These are phyloP conservation scores for Aphanomyces euteiches DNA, from an alignment of 352 stramenopile genomes.

Conservation along the genomic window DNA sequence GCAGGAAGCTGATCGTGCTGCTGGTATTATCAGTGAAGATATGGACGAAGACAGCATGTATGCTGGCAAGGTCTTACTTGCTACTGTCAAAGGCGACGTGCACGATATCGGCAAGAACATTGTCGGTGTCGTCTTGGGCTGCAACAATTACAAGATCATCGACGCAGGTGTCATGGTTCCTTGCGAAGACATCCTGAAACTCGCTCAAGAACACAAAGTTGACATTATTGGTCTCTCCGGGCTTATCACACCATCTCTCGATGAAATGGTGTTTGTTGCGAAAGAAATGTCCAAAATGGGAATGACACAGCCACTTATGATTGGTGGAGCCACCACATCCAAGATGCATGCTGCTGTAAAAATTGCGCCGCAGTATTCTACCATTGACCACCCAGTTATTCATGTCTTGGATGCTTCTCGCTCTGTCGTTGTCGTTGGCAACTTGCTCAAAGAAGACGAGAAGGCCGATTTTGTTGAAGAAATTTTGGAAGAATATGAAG, in stretches of 20 bases:
- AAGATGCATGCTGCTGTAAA: conserved; percentile 99
- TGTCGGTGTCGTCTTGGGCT: conserved; percentile 96
- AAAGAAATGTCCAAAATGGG: conserved; percentile 93
- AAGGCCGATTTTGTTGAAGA: conserved; percentile 94
- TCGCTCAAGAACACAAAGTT: conserved; percentile 78
- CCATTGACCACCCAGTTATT: conserved; percentile 93
- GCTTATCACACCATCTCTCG: conserved; percentile 96
- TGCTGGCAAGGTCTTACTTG: conserved; percentile 93
- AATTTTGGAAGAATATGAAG: conserved; percentile 91
- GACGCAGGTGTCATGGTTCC: conserved; percentile 97
- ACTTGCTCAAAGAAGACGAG: conserved; percentile 84
- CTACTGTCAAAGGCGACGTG: conserved; percentile 98
- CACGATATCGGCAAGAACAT: conserved; percentile 99
- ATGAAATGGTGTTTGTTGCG: conserved; percentile 98
- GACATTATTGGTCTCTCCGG: conserved; percentile 96
- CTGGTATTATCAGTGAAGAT: conserved; percentile 82
- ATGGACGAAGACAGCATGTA: conserved; percentile 81
- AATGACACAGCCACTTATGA: conserved; percentile 93
- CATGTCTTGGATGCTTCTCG: conserved; percentile 97
- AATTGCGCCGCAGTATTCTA: conserved; percentile 95
- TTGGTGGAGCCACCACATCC: conserved; percentile 96
- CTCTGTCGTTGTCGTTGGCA: conserved; percentile 93
- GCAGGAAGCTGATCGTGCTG: conserved; percentile 56
- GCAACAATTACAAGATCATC: conserved; percentile 98
- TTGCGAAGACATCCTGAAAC: conserved; percentile 79